Percentiles rank a stretch among this genome's conserved stretches.
Evolutionary conservation across 1,284 basidiomycete species (phyloP).

Genomic region (Megacollybia platyphylla): DNA sequence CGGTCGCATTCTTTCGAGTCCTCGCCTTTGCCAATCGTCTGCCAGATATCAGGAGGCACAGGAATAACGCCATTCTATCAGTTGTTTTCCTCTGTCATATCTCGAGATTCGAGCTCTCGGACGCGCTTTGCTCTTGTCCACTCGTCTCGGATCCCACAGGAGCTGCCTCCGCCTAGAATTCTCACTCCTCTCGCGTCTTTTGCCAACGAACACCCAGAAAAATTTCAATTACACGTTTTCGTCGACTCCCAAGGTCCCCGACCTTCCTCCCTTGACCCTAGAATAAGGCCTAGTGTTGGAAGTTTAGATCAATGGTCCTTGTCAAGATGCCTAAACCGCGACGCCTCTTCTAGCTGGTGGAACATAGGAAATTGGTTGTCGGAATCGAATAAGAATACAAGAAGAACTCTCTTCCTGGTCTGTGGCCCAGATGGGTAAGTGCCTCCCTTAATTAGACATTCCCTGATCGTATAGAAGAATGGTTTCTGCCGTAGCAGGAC

Average conservation of each 20-base stretch:
- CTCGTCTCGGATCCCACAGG: constrained; percentile 41
- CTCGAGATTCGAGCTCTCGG: constrained; percentile 12
- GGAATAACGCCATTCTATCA: constrained; percentile 76
- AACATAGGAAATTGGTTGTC: constrained; percentile 14
- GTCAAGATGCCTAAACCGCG: constrained; percentile 22
- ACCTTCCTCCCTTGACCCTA: constrained; percentile 4
- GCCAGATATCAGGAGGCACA: constrained; percentile 75
- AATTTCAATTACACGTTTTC: constrained; percentile 43
- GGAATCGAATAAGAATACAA: constrained; percentile 11
- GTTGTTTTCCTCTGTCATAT: constrained; percentile 34
- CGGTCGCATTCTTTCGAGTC: constrained; percentile 10
- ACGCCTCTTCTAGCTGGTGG: constrained; percentile 29
- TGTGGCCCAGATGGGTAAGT: constrained; percentile 73
- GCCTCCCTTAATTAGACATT: constrained; percentile 2
- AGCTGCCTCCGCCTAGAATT: constrained; percentile 53
- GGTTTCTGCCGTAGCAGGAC: constrained; percentile 63
- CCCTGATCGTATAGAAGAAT: constrained; percentile 32
- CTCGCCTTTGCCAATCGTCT: constrained; percentile 1
- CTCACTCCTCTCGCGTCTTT: constrained; percentile 35
- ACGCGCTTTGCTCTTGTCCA: constrained; percentile 64
- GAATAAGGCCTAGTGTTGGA: constrained; percentile 20
- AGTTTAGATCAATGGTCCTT: constrained; percentile 40
- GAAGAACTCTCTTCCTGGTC: constrained; percentile 49
- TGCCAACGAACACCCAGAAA: constrained; percentile 36
- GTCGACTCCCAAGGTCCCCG: constrained; percentile 34